Base-by-base conservation (phyloP, 306 rosid genomes). In the Cucumis sativus region DNA sequence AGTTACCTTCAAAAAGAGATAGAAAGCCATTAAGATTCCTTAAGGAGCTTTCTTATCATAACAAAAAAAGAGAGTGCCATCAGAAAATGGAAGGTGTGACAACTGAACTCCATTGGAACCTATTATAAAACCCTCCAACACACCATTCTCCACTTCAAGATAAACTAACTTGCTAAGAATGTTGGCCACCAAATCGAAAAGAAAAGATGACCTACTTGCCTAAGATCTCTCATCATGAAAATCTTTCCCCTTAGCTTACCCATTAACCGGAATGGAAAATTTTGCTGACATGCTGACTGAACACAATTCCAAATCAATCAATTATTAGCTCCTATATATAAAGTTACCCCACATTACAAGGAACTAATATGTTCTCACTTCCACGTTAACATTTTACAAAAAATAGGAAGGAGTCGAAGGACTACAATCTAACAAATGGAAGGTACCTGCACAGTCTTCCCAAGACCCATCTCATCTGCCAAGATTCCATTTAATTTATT, bases 381-480 rank as follows among this genome's bases (percentile, higher is more conserved):
- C 74, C 12, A 71, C 45, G 10, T 1, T n/a, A 43, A 20, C 33
- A 25, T 51, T 49, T 51, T 51, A 49, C n/a, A 51, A 51, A 72
- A 72, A 47, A 14, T 15, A 49, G 15, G 16, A 51, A 70, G 21
- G 67, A 10, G 17, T 37, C 9, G 16, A 51, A 70, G 21, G 67
- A 10, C 25, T 37, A 16, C 74, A 67, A 64, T 43, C 49, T 54
- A 76, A 80, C 30, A 25, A 78, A 76, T 61, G 79, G 67, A 80
- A 63, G 75, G 84, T 79, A 94, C 98, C 98, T 94, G 98, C 47
- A 94, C 98, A 14, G 98, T 94, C 87, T 94, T 94, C 43, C 98
- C 98, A 84, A 94, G 97, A 84, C 98, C 98, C 98, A 94, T 94
- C 91, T 94, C 98, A 87, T 94, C 98, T 30, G 98, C 98, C 79